Evolutionary conservation across 441 rosid species (phyloP), one percentile per base, ranked within the genome.

Genomic region (Gossypium trilobum): DNA sequence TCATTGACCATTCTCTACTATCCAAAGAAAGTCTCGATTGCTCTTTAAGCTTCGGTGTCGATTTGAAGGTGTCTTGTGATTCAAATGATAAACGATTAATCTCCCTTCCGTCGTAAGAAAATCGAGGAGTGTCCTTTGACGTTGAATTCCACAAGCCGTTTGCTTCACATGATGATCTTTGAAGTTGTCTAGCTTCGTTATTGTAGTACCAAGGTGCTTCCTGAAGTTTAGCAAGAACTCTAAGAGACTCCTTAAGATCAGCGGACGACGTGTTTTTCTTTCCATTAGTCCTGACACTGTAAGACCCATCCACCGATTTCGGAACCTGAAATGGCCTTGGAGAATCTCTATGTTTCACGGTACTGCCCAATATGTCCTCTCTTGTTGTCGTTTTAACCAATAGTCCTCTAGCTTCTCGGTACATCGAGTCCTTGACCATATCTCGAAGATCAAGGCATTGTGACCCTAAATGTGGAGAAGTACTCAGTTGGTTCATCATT

Each of bases 361-460:
- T 44, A 59, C 71, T 79, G 61, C 77, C 77, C 33, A 64, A 58
- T 33, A 66, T 76, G 77, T 84, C 92, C 68, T 89, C 90, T 73
- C 75, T 84, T 2, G 75, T 73, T 42, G 77, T 69, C 9, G 85
- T 78, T 75, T 83, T 91, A 71, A 85, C 78, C 0, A 85, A 80
- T 61, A 86, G 73, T 27, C 95, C 93, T 84, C 88, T 85, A 11
- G 82, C 91, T 82, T 94, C 99, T 80, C 93, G 84, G 58, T 90
- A 85, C 88, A 94, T 90, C 11, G 97, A 90, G 78, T 88, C 99
- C 82, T 87, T 89, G 61, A 94, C 97, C 72, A 89, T 90, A 77
- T 91, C 96, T 68, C 93, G 85, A 17, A 92, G 91, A 77, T 89
- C 94, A 46, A 86, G 78, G 19, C 88, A 80, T 31, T 87, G 85